Evolutionary conservation across 371 early-diverging fungal genomes (phyloP), one percentile per base, ranked within the genome.

Genomic region (Gilbertella persicaria): DNA sequence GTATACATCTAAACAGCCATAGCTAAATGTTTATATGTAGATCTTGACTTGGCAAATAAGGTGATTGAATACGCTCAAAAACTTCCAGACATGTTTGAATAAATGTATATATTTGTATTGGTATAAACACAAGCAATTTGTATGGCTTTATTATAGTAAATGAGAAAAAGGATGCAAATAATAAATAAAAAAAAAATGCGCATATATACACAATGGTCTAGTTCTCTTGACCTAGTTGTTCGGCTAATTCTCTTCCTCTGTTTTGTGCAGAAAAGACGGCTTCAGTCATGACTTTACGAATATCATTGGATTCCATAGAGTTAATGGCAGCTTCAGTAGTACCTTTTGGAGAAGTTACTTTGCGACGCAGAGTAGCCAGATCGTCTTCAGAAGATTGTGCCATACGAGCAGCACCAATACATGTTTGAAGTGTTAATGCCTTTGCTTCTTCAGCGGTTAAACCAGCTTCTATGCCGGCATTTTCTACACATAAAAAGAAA

Each of bases 281-380:
- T 44, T 82, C 75, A 3, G 65, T 53, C 50, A 89, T 75, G 37
- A 79, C 48, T 20, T 84, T 63, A 20, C 85, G 68, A 42, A 88
- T 70, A 16, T 82, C 75, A 21, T 67, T 78, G 0, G 76, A 80
- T 63, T 92, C 88, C 71, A 94, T 76, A 2, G 79, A 65, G 53
- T 88, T 82, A 62, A 96, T 80, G 19, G 91, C 97, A 0, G 95
- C 95, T 48, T 93, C 88, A 13, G 97, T 96, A 17, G 97, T 95
- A 12, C 97, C 97, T 25, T 94, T 92, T 19, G 97, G 97, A 25
- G 90, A 89, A 1, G 97, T 96, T 28, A 96, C 97, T 63, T 91
- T 90, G 36, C 78, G 62, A 20, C 97, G 80, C 38, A 96, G 73
- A 30, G 88, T 86, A 42, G 88, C 84, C 20, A 91, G 79, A 60